phyloP scores from a whole-genome alignment of 257 asterid genomes.

The Fraxinus quadrangulata region DNA sequence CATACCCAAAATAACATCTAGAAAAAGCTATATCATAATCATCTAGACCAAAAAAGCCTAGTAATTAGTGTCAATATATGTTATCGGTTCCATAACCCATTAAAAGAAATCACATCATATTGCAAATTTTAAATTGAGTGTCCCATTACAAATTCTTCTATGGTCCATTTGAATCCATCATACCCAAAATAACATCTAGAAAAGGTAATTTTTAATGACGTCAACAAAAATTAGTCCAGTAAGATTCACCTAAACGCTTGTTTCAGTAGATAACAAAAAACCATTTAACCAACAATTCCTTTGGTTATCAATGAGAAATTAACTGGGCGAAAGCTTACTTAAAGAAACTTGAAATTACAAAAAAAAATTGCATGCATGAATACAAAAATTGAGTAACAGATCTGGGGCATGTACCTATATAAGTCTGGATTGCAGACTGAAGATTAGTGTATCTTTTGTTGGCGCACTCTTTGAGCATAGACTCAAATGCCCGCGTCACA shows the following conservation, averaged over 20 bases:
- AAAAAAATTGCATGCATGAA: neutral
- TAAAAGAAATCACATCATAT: neutral
- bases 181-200: neutral
- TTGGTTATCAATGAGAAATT: neutral
- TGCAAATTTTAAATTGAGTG: neutral
- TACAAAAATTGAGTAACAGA: conserved; percentile 12
- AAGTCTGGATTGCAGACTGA: conserved; percentile 70
- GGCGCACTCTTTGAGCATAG: conserved; percentile 92
- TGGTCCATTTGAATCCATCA: neutral
- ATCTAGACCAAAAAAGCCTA: neutral
- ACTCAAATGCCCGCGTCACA: conserved; percentile 88
- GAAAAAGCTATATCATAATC: neutral
- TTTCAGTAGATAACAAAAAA: neutral
- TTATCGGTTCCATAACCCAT: neutral
- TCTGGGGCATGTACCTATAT: conserved; percentile 56
- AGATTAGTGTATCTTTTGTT: conserved; percentile 61
- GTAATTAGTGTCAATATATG: neutral
- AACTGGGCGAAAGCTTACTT: neutral
- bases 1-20: neutral
- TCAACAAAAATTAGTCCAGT: neutral
- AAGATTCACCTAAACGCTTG: neutral
- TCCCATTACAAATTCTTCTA: neutral
- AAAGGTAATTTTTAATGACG: neutral
- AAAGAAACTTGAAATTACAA: conserved; percentile 5
- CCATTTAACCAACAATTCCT: neutral